Evolutionary conservation across 1,139 yeast species (phyloP), one percentile per base, ranked within the genome.

Genomic region (Nematodospora anomalae): DNA sequence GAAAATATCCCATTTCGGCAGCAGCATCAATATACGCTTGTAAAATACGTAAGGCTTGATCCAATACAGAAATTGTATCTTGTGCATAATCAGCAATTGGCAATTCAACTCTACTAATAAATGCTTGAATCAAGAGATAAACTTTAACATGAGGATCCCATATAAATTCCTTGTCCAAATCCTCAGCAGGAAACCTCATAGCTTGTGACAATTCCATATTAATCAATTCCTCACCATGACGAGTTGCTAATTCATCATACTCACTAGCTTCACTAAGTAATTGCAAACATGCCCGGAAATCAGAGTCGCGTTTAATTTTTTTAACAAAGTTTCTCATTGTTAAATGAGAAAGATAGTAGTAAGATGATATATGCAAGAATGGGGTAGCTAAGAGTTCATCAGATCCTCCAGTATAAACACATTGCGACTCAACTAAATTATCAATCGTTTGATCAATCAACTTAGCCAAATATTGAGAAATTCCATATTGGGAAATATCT

Each of bases 111-210:
- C 96, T 70, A 41, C 84, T 76, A 76, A 94, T 77, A 52, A 78
- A 88, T 0, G 97, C 97, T 58, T 94, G 97, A 10, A 92, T 58
- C 42, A 92, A 71, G 47, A 92, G 68, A 53, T 78, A 92, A 1
- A 96, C 83, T 57, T 92, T 92, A 46, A 92, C 90, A 58, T 92
- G 97, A 2, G 98, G 97, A 59, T 92, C 96, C 84, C 96, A 89
- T 58, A 89, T 83, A 44, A 82, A 83, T 45, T 80, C 80, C 41
- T 75, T 76, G 21, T 72, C 70, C 47, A 82, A 64, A 49, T 81
- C 81, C 38, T 77, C 81, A 0, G 84, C 94, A 3, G 87, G 82
- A 51, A 79, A 92, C 42, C 94, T 72, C 70, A 89, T 75, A 33
- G 80, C 80, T 44, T 80, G 81, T 2, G 96, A 88, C 77, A 94